These are phyloP conservation scores for Colletotrichum magnum DNA, from an alignment of 2,329 filamentous ascomycete genomes.

Conservation along the genomic window DNA sequence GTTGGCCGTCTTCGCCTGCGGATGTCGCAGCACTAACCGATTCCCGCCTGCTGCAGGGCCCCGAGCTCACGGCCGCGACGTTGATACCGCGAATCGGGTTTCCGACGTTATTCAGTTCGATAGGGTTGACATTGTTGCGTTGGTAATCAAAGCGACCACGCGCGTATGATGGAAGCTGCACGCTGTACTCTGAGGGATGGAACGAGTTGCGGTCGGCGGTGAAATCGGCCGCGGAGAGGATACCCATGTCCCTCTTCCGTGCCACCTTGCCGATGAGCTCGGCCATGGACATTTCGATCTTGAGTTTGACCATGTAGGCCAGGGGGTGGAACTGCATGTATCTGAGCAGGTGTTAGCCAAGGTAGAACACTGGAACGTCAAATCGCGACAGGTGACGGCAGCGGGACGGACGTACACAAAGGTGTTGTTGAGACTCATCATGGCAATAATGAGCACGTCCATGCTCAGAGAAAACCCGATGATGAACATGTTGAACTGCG, in stretches of 20 bases:
- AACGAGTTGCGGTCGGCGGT: conserved; percentile 18
- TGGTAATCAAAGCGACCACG: neutral
- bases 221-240: conserved; percentile 24
- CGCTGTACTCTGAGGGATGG: conserved; percentile 25
- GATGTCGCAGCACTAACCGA: neutral
- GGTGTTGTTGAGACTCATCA: conserved; percentile 59
- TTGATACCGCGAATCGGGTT: conserved; percentile 21
- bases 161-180: conserved; percentile 21
- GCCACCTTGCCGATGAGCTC: conserved; percentile 62
- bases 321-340: conserved; percentile 67
- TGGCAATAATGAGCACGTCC: conserved; percentile 57
- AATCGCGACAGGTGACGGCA: neutral
- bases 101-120: conserved; percentile 3
- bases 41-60: conserved; percentile 1
- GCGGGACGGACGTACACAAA: conserved; percentile 50
- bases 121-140: neutral
- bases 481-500: conserved; percentile 61
- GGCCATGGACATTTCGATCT: conserved; percentile 69
- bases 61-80: conserved; percentile 25
- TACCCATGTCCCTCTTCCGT: conserved; percentile 36
- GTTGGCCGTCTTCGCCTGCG: conserved; percentile 16
- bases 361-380: neutral
- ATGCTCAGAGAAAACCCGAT: conserved; percentile 60
- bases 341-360: conserved; percentile 43
- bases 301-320: conserved; percentile 66